Evolutionary conservation across 2,329 filamentous ascomycete species (phyloP), one percentile per base, ranked within the genome.

Genomic region (Bertia moriformis): DNA sequence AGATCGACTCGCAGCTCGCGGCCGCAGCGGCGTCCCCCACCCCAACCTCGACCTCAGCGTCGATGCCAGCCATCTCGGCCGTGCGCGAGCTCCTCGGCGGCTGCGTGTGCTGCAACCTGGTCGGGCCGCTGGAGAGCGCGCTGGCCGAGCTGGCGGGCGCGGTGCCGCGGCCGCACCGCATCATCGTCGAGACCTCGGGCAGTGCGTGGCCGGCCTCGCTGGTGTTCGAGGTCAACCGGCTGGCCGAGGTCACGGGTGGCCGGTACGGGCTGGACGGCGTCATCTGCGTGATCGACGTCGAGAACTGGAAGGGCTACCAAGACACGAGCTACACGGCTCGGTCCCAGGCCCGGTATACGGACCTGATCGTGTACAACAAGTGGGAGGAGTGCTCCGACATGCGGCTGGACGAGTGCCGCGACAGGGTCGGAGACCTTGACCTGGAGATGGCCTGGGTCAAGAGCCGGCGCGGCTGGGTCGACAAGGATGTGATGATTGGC

Each of bases 101-200:
- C 47, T 96, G 91, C 63, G 96, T 98, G 60, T 98, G 91, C 72
- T 98, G 91, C 66, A 96, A 96, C 56, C 80, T 96, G 18, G 89
- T 98, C 43, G 91, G 91, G 14, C 85, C 93, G 58, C 75, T 98
- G 4, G 74, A 76, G 43, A 77, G 82, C 37, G 88, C 89, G 1
- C 76, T 98, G 14, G 62, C 71, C 33, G 78, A 91, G 52, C 76
- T 98, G 30, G 71, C 73, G 38, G 58, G 63, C 18, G 57, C 55
- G 13, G 57, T 67, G 22, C n/a, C n/a, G n/a, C 10, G 17, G 10
- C 89, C 87, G 0, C 83, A 95, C 54, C 74, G 91, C 40, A 91
- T 98, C 58, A 76, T 98, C 39, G 78, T 98, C 55, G 91, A 98
- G 32, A 35, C 32, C 7, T 14, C 12, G 10, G 32, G 32, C 0